Conservation (phyloP, 1,284 basidiomycete species). For the Leccinum fallax region DNA sequence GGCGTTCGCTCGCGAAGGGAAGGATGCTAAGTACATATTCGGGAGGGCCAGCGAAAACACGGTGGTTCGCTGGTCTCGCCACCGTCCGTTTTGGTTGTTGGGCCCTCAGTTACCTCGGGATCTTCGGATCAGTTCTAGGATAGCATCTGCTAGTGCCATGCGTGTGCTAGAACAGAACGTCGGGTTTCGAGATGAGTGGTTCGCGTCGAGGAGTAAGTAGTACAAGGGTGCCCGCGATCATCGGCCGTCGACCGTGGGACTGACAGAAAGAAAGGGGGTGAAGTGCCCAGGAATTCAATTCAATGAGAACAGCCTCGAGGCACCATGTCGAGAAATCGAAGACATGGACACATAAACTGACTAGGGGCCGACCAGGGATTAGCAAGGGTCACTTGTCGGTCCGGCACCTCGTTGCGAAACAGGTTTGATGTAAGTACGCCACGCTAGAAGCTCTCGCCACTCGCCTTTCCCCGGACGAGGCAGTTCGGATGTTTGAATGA, state of each 20-base stretch:
- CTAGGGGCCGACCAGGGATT: background rate
- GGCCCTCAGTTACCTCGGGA: too few species aligned
- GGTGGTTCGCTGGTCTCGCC: background rate
- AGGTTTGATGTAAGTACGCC: background rate
- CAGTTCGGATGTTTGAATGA: constrained; percentile 3
- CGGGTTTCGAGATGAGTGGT: too few species aligned
- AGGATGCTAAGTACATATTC: background rate
- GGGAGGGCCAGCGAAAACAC: background rate
- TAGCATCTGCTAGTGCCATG: too few species aligned
- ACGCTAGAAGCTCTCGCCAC: background rate
- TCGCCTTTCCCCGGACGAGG: constrained; percentile 1
- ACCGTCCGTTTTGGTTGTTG: too few species aligned
- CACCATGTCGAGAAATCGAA: background rate
- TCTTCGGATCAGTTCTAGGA: too few species aligned
- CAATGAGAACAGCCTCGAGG: background rate
- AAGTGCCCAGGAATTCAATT: background rate
- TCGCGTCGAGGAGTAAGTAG: background rate
- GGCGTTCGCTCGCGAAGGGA: background rate
- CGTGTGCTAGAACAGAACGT: too few species aligned
- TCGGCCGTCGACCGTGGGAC: background rate
- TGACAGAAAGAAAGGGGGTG: background rate
- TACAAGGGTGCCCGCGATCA: background rate
- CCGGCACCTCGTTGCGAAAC: background rate
- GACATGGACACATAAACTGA: background rate
- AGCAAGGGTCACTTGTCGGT: background rate